These are phyloP conservation scores for Zygosaccharomyces kombuchaensis DNA, from an alignment of 805 yeast genomes.

Conservation along the genomic window DNA sequence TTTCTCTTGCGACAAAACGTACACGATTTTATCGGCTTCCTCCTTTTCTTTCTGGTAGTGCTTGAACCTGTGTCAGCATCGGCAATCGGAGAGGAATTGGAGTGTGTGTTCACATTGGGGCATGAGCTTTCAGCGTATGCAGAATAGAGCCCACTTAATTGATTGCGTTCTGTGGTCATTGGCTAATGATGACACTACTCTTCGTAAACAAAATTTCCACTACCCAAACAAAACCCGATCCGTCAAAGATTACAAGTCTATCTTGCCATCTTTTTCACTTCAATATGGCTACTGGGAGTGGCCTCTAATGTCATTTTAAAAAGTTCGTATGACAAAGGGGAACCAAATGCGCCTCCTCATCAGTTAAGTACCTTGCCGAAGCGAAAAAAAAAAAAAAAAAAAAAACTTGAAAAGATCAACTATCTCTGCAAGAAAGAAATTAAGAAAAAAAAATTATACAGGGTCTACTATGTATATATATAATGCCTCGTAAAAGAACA, in stretches of 20 bases:
- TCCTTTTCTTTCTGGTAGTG: constrained; percentile 14
- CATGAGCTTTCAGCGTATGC: neutral
- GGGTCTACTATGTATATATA: neutral
- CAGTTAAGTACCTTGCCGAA: neutral
- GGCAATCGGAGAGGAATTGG: neutral
- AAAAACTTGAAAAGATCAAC: neutral
- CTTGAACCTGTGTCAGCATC: constrained; percentile 2
- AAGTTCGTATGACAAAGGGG: neutral
- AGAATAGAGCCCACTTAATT: neutral
- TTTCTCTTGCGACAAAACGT: constrained; percentile 29
- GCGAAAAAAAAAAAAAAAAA: neutral
- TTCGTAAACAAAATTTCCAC: neutral
- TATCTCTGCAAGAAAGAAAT: neutral
- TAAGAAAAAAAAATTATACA: neutral
- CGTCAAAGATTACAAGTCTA: neutral
- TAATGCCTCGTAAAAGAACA: neutral
- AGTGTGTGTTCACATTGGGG: neutral
- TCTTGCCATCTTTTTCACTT: neutral
- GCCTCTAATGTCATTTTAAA: neutral
- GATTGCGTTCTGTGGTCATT: constrained; percentile 1
- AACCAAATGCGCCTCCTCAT: neutral
- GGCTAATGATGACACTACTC: neutral
- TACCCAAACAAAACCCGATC: neutral
- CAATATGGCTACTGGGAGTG: neutral
- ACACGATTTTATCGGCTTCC: constrained; percentile 29